Base-by-base conservation (phyloP, 2,329 filamentous ascomycete species). In the Teratosphaeria nubilosa region DNA sequence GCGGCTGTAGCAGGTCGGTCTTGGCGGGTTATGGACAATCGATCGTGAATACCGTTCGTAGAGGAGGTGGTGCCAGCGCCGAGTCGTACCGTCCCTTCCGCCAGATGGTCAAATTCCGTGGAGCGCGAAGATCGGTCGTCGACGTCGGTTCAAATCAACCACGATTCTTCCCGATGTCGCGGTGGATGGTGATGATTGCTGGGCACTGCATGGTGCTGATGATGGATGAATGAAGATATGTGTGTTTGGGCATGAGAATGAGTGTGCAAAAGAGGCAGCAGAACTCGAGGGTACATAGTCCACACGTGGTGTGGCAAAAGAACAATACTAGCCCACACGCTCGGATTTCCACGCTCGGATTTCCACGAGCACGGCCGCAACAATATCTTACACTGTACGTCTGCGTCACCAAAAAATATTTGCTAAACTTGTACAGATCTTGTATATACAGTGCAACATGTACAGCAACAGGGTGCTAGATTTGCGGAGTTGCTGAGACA, bases 301-400 rank as follows among this genome's bases (percentile, higher is more conserved):
- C 2, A 14, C 32, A 34, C 34, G 34, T 41, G 34, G 54, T 51
- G 58, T 34, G 20, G 45, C 22, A 24, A 58, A 63, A 66, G 68
- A 70, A 70, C 66, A 70, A 70, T 69, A 68, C 63, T 66, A 67
- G 59, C 53, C 61, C 61, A 27, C 61, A 63, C 64, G 63, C 63
- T 64, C 69, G 58, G 66, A 53, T 55, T 48, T 57, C 24, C n/a
- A 5, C 13, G 27, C 20, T 32, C 24, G 24, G 25, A 10, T 30
- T 16, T n/a, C n/a, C n/a, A n/a, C n/a, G 30, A 31, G 45, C 53
- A 10, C 59, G 52, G 20, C 54, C 58, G 24, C 30, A 57, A 55
- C 57, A 56, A 41, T n/a, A 24, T 48, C 45, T 37, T 32, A 7
- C 3, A 53, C 16, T 13, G 30, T 53, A 53, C 51, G n/a, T 53